Base-by-base conservation (phyloP, 495 filamentous ascomycete species). In the Podospora conica region DNA sequence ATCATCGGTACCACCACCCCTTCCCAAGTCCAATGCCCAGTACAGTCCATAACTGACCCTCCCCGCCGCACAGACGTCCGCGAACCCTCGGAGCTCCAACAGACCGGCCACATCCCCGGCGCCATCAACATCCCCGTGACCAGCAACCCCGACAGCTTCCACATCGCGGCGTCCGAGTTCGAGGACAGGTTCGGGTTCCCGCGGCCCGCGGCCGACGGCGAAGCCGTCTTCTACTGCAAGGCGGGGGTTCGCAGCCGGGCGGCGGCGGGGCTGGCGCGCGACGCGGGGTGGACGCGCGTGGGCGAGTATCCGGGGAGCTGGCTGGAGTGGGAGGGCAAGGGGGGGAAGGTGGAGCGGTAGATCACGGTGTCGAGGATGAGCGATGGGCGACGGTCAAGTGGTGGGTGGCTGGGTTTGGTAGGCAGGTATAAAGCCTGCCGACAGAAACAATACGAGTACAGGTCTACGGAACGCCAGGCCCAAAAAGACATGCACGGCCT, bases 201-300 rank as follows among this genome's bases (percentile, higher is more conserved):
- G 57, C 88, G 88, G 60, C 90, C 91, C 1, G 60, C 55, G 4
- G 74, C 74, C 65, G 80, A 80, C 59, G 71, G 72, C 54, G 83
- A 88, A 69, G 78, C 97, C 11, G 86, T 97, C 2, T 95, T 97
- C 71, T 98, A 96, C 75, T 98, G 95, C 76, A 94, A 90, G 79
- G 87, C 91, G 0, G 95, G 95, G 3, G 92, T 97, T 65, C 83
- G 95, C 76, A 90, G 89, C 70, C 75, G 81, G 22, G 85, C 90
- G 4, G 94, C 93, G n/a, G 92, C 93, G 24, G 83, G 86, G 72
- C 74, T 97, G 78, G 94, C 94, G 59, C 79, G 79, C 59, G 83
- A 89, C 76, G 87, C 86, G 12, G 94, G 95, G 24, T 97, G 89
- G 83, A 77, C 80, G 33, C 83, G 80, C 33, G 82, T 93, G 0